Base-by-base conservation (phyloP, 2,329 filamentous ascomycete species). In the Venturia carpophila region DNA sequence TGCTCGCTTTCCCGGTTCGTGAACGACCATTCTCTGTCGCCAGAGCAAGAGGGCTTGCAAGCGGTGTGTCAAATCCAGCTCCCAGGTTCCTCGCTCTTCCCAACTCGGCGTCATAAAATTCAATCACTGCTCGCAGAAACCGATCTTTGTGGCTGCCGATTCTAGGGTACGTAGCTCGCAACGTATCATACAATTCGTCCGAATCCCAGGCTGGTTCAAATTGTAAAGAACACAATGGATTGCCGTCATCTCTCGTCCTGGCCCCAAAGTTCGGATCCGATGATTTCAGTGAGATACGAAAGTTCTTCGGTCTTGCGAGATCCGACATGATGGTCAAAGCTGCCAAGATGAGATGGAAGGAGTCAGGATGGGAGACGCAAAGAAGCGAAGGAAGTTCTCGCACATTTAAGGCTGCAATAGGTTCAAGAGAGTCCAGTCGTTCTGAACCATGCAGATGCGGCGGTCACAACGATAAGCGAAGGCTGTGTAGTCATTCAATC, bases 181-280 rank as follows among this genome's bases (percentile, higher is more conserved):
- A 61, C 6, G 58, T 34, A 61, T 61, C 58, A 61, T 41, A 61
- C 37, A 61, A 42, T 11, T 61, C 58, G 24, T 61, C 58, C 21
- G 58, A 61, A 21, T 61, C 58, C 41, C 58, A 41, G 10, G 58
- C 37, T 43, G 58, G 58, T 6, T 41, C 34, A 19, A 42, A 61
- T 3, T 61, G 19, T 19, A 61, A 42, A 61, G 34, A 61, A 21
- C 34, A 61, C 3, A 61, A 21, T 3, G 58, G 58, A 30, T 61
- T 43, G 5, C 21, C 58, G 3, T 43, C 41, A 19, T 61, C 58
- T 42, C 24, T 17, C 9, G 24, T 34, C 3, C 24, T 34, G 13
- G 3, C 19, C 21, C 49, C 49, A 15, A n/a, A 37, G 0, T 9
- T 34, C 27, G 49, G 30, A 15, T 27, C 30, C 30, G 49, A 11